Conservation (phyloP, 768 basidiomycete species). For the Collybia mongolica region DNA sequence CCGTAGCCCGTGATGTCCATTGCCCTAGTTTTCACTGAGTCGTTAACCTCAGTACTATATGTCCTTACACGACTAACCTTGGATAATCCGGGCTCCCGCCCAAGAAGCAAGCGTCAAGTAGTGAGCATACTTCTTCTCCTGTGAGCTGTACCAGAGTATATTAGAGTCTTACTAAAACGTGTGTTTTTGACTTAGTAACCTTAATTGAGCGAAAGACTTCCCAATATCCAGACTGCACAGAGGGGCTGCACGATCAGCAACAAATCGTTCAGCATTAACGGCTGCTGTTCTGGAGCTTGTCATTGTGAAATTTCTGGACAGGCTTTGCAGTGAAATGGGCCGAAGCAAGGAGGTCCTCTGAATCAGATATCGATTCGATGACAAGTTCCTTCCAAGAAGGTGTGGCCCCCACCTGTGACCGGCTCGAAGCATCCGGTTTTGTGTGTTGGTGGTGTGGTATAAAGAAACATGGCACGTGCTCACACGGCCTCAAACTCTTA, state of each 20-base stretch:
- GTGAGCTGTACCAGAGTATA: conserved; percentile 40
- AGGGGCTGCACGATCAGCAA: conserved; percentile 77
- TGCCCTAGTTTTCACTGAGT: conserved; percentile 42
- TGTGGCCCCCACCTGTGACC: conserved; percentile 12
- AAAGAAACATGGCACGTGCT: too few relatives aligned
- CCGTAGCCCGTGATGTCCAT: conserved; percentile 72
- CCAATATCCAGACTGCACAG: conserved; percentile 69
- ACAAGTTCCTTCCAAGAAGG: conserved; percentile 4
- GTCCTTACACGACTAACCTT: conserved; percentile 31
- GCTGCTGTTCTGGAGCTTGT: conserved; percentile 17
- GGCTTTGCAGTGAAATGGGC: neutral
- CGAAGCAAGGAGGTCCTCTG: conserved; percentile 1
- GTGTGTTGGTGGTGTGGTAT: too few relatives aligned
- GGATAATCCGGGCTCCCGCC: conserved; percentile 83
- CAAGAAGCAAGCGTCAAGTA: conserved; percentile 70
- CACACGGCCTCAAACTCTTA: too few relatives aligned
- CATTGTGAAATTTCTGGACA: conserved; percentile 6
- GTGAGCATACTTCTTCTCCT: conserved; percentile 81
- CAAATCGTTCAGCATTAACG: conserved; percentile 55
- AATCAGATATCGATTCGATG: conserved; percentile 1
- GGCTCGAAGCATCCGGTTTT: conserved; percentile 12
- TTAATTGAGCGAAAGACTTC: conserved; percentile 68
- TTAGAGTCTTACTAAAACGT: conserved; percentile 2
- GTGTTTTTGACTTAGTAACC: conserved; percentile 31
- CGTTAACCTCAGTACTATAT: too few relatives aligned